Evolutionary conservation across 768 basidiomycete species (phyloP).

Genomic region (Boletus barrowsii): DNA sequence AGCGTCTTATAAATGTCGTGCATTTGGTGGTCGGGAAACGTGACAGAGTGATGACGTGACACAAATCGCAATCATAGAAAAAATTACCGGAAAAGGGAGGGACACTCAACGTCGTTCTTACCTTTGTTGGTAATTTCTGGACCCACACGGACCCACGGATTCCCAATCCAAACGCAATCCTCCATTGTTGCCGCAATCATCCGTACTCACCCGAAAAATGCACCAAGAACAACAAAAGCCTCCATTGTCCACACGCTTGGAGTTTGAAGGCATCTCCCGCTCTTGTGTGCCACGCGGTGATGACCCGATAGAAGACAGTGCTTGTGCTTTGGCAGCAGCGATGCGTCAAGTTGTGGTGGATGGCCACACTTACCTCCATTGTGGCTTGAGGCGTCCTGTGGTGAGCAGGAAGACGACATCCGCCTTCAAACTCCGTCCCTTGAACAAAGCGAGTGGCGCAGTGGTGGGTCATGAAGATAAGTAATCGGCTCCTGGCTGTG

Average conservation of each 20-base stretch:
- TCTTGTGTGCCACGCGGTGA: background rate
- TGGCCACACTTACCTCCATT: too few species aligned
- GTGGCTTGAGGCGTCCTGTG: too few species aligned
- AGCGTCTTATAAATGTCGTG: slow-evolving; percentile 21
- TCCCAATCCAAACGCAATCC: slow-evolving; percentile 25
- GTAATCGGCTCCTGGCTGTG: too few species aligned
- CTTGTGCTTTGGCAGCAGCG: background rate
- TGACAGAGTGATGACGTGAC: slow-evolving; percentile 32
- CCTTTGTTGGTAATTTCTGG: slow-evolving; percentile 26
- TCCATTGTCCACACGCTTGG: background rate
- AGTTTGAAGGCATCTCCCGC: too few species aligned
- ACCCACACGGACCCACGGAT: slow-evolving; percentile 28
- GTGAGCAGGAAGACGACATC: too few species aligned
- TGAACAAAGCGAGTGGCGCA: too few species aligned
- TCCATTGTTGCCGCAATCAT: background rate
- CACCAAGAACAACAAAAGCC: too few species aligned
- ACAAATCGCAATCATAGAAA: slow-evolving; percentile 27
- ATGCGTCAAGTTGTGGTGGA: too few species aligned
- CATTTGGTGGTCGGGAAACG: background rate
- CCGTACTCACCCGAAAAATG: background rate
- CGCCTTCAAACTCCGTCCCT: too few species aligned
- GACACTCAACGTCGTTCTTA: background rate
- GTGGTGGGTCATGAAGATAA: too few species aligned
- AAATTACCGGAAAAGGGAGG: slow-evolving; percentile 22
- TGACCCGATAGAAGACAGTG: background rate